Percentiles rank a stretch among this genome's conserved stretches.
These are phyloP conservation scores for Acer saccharum DNA, from an alignment of 345 rosid species.

Conservation along the genomic window DNA sequence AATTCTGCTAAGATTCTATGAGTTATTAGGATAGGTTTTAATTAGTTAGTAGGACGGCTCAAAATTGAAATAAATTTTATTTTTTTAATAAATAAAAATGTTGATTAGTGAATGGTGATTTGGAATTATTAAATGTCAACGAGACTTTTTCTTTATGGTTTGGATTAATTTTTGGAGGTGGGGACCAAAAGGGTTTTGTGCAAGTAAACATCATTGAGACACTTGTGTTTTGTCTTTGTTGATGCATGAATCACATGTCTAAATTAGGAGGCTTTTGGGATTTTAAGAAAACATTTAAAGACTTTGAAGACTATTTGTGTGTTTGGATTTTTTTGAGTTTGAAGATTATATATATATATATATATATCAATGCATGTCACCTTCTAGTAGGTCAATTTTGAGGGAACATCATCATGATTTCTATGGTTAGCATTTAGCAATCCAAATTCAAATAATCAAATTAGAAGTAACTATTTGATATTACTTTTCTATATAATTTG, in stretches of 20 bases:
- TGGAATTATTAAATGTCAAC: slow-evolving; percentile 1
- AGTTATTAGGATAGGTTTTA: neutral
- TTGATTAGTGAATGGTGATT: neutral
- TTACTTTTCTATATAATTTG: neutral
- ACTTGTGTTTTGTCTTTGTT: neutral
- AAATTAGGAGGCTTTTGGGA: neutral
- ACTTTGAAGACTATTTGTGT: neutral
- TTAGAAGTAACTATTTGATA: neutral
- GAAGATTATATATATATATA: neutral
- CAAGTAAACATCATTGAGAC: neutral
- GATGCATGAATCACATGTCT: slow-evolving; percentile 14
- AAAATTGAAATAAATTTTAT: neutral
- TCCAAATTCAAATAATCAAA: neutral
- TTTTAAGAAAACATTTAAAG: neutral
- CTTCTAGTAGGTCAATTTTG: neutral
- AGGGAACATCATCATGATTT: neutral
- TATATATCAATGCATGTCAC: neutral
- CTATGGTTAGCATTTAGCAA: neutral
- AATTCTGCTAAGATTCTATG: too few relatives aligned
- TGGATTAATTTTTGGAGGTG: neutral
- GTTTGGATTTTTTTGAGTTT: neutral
- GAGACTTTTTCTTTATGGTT: neutral
- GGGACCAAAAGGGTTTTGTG: neutral
- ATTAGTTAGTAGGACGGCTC: neutral
- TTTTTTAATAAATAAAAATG: too few relatives aligned